A percentile compares a stretch with the other conserved stretches of the same genome.
Conservation (phyloP, 768 basidiomycete species). For the Pleurotus sapidus region DNA sequence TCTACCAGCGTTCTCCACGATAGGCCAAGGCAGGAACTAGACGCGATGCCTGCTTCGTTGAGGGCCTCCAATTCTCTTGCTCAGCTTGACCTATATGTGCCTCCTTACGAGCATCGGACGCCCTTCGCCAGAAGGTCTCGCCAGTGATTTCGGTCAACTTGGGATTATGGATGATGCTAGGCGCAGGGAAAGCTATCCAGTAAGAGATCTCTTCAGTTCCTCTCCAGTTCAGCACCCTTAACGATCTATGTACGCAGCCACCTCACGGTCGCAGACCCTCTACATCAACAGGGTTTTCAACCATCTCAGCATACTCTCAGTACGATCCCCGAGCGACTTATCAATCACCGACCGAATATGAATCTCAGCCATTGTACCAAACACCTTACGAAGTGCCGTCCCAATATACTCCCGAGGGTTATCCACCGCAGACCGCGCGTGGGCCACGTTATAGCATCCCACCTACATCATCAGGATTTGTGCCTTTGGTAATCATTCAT, state of each 20-base stretch:
- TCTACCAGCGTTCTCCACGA: slow-evolving; percentile 30
- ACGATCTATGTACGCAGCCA: slow-evolving; percentile 22
- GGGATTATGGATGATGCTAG: slow-evolving; percentile 43
- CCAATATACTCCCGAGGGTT: slow-evolving; percentile 29
- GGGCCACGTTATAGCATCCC: slow-evolving; percentile 70
- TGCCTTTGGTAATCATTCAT: slow-evolving; percentile 37
- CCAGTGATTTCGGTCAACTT: slow-evolving; percentile 67
- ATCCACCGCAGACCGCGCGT: slow-evolving; percentile 33
- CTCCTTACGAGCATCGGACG: slow-evolving; percentile 65
- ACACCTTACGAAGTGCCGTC: slow-evolving; percentile 19
- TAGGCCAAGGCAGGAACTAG: slow-evolving; percentile 39
- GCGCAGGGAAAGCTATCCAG: slow-evolving; percentile 59
- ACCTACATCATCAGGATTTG: slow-evolving; percentile 64
- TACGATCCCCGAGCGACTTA: slow-evolving; percentile 36
- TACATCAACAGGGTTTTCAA: slow-evolving; percentile 30
- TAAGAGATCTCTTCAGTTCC: slow-evolving; percentile 29
- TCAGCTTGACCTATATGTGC: slow-evolving; percentile 66
- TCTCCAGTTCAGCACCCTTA: neutral
- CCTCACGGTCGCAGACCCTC: slow-evolving; percentile 36
- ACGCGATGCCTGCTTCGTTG: slow-evolving; percentile 59
- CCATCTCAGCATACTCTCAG: slow-evolving; percentile 28
- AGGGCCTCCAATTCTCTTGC: slow-evolving; percentile 61
- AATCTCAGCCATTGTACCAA: slow-evolving; percentile 38
- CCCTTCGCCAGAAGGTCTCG: slow-evolving; percentile 45
- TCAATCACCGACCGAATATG: slow-evolving; percentile 15